Base-by-base conservation (phyloP, 78 protist genomes). In the Dictyostelium capitatum region DNA sequence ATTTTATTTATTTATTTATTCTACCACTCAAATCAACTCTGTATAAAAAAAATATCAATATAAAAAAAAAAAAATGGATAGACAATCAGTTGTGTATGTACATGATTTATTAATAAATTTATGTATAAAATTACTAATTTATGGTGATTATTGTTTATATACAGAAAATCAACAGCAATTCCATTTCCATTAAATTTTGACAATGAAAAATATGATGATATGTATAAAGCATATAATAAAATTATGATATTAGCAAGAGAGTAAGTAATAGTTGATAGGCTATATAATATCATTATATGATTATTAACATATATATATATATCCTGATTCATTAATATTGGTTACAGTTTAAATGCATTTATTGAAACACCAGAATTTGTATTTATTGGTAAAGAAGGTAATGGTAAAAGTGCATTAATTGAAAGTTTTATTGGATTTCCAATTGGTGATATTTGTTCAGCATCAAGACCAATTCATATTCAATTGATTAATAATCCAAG, bases 331-430 rank as follows among this genome's bases (percentile, higher is more conserved):
- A n/a, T n/a, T n/a, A n/a, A n/a, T n/a, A n/a, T n/a, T n/a, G n/a
- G n/a, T n/a, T n/a, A 59, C 9, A 92, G 95, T 62, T 65, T 95
- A 47, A 95, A 95, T 82, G 87, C 92, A 37, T 91, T 78, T 25
- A 77, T 95, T 17, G 95, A 83, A 46, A 82, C 89, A 32, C 97
- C 97, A 70, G 97, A 95, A 62, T 90, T 95, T 72, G 95, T 95
- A n/a, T 54, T 95, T 30, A 37, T 95, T 47, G 97, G 97, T 6
- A 89, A 65, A 53, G 89, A 80, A 20, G 80, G 82, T 12, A 65
- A 28, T 41, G 95, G 95, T 12, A 95, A 90, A 53, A 23, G 75
- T 50, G 43, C 90, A 47, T 59, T 95, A 14, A 62, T 95, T 32
- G 92, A 95, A 73, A 32, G 94, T 32, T 64, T 95, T 48, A 53